Evolutionary conservation across 2,329 filamentous ascomycete genomes (phyloP).

Genomic region (Phyllosticta paracitricarpa): DNA sequence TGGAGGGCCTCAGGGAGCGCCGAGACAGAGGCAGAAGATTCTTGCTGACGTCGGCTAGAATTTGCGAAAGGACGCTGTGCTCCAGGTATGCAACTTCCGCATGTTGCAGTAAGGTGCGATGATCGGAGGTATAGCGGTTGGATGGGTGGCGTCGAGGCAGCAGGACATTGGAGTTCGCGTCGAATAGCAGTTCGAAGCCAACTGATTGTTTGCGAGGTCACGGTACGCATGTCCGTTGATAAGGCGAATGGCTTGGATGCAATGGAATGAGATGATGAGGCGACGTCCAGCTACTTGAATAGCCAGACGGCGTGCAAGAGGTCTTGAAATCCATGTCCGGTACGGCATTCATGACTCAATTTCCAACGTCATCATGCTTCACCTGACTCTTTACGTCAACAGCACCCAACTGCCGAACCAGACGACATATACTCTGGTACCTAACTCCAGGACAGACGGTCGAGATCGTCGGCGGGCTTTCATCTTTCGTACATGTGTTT

Average conservation of each 20-base stretch:
- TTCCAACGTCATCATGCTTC: not conserved
- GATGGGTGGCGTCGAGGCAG: not conserved
- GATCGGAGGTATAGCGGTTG: not conserved
- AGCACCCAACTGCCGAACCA: not conserved
- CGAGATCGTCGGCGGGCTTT: too few relatives aligned
- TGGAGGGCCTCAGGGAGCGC: not conserved
- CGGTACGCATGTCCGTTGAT: conserved; percentile 11
- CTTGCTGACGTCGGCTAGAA: not conserved
- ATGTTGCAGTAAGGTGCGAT: not conserved
- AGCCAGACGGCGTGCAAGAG: not conserved
- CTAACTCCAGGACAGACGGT: too few relatives aligned
- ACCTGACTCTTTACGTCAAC: not conserved
- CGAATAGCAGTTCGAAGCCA: conserved; percentile 19
- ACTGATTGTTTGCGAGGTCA: conserved; percentile 14
- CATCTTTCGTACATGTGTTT: too few relatives aligned
- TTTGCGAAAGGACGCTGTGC: not conserved
- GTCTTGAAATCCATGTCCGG: not conserved
- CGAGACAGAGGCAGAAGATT: not conserved
- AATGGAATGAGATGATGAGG: not conserved
- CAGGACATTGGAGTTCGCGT: conserved; percentile 11
- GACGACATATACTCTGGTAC: too few relatives aligned
- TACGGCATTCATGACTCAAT: not conserved
- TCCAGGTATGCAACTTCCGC: not conserved
- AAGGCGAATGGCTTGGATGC: not conserved
- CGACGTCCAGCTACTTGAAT: not conserved